phyloP scores from a whole-genome alignment of 2,329 filamentous ascomycete species.

The Lasiodiplodia hormozganensis region DNA sequence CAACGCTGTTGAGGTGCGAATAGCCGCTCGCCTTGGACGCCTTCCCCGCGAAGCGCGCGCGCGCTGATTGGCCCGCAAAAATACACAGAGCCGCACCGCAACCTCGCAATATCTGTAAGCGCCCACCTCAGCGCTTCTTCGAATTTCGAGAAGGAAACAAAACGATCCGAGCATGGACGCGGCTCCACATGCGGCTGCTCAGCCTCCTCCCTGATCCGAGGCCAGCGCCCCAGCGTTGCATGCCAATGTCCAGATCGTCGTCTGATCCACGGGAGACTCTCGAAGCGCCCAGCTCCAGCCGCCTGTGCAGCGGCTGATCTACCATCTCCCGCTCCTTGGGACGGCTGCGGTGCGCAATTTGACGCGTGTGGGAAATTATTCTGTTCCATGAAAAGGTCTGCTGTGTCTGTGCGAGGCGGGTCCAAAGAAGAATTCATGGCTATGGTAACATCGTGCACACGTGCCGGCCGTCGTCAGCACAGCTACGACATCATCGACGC shows the following conservation, averaged over 20 bases:
- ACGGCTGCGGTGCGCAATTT: constrained; percentile 4
- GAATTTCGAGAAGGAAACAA: constrained; percentile 24
- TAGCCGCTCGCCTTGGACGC: constrained; percentile 22
- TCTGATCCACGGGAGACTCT: constrained; percentile 21
- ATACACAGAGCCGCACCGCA: constrained; percentile 22
- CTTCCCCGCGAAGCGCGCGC: constrained; percentile 12
- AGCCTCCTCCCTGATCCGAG: constrained; percentile 26
- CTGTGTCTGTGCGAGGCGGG: constrained; percentile 11
- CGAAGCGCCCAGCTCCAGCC: constrained; percentile 19
- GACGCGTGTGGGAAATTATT: constrained; percentile 16
- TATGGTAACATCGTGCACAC: not conserved
- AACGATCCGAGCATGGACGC: constrained; percentile 9
- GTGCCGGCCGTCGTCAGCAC: constrained; percentile 13
- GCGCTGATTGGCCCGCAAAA: constrained; percentile 22
- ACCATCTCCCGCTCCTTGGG: not conserved
- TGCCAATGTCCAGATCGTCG: constrained; percentile 16
- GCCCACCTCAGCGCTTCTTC: constrained; percentile 11
- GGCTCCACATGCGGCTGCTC: constrained; percentile 23
- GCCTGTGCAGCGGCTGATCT: constrained; percentile 27
- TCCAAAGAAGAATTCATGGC: not conserved
- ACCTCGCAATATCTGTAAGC: constrained; percentile 16
- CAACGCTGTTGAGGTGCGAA: not conserved
- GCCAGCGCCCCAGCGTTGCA: constrained; percentile 11
- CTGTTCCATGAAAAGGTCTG: constrained; percentile 1
- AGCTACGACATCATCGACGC: not conserved